Conservation (phyloP, 768 basidiomycete species). For the Scleroderma bovista region DNA sequence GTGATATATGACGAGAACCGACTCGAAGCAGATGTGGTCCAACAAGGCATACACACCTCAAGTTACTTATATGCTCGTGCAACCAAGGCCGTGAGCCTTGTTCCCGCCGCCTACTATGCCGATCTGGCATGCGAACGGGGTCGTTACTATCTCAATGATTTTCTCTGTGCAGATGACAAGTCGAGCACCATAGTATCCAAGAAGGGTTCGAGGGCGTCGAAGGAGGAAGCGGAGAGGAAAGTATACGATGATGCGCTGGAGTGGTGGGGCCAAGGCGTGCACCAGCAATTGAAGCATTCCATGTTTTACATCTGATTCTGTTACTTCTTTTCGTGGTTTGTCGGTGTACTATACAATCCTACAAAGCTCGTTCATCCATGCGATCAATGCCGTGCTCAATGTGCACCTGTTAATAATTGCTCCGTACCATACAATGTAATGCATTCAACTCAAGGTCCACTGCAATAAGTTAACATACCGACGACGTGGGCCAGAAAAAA, state of each 20-base stretch:
- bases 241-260: constrained; percentile 17
- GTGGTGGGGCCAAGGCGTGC: constrained; percentile 53
- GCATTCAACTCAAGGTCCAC: not conserved
- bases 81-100: constrained; percentile 76
- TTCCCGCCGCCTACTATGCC: constrained; percentile 78
- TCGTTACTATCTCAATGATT: constrained; percentile 68
- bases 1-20: constrained; percentile 74
- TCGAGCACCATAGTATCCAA: constrained; percentile 29
- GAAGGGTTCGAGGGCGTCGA: constrained; percentile 29
- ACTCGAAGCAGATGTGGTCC: constrained; percentile 65
- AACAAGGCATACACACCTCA: constrained; percentile 62
- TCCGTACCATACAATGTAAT: not conserved
- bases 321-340: not conserved
- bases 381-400: too few relatives aligned
- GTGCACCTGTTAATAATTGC: too few relatives aligned
- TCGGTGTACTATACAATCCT: too few relatives aligned
- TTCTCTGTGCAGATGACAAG: constrained; percentile 54
- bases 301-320: constrained; percentile 68
- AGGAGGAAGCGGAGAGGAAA: constrained; percentile 22
- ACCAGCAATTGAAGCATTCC: constrained; percentile 49
- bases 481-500: not conserved
- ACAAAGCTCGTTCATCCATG: too few relatives aligned
- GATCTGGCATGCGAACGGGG: constrained; percentile 82
- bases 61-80: constrained; percentile 79
- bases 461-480: not conserved